Evolutionary conservation across 2,329 filamentous ascomycete genomes (phyloP), one percentile per base, ranked within the genome.

Genomic region (Sporothrix luriei): DNA sequence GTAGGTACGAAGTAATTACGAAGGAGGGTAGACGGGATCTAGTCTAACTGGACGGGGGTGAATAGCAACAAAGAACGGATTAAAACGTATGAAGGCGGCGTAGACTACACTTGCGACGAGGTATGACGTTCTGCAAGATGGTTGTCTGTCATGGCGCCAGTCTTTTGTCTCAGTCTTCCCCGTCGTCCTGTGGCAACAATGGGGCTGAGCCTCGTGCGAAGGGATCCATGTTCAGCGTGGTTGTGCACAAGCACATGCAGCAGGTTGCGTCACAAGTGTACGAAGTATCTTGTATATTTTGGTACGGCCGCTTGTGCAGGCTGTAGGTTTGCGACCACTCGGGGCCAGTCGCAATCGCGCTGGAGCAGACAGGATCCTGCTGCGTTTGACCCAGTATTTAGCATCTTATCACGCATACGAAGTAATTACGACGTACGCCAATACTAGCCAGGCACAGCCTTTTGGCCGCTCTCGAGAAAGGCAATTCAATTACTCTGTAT

Each of bases 401-500:
- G 38, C 29, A 61, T 61, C 57, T 46, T 46, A 61, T 61, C 57
- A 61, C 57, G 43, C 57, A 61, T 61, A 38, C 24, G 33, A n/a
- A 61, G 55, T 19, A 61, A 43, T 61, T 61, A 43, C 55, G 21
- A 29, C 11, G 19, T 19, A 3, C 29, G 33, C 33, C 33, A 33
- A 33, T 33, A 21, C 48, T 66, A 66, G 64, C 64, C 65, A 68
- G 65, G 65, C 51, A 68, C 65, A 57, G 64, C 64, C 65, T 38
- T 68, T 33, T 33, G 61, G 57, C n/a, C 21, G 38, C 38, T 13
- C 38, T 40, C 38, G 33, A 43, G n/a, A 61, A 61, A 61, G 11
- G 19, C 10, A 6, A n/a, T 52, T 43, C n/a, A n/a, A n/a, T n/a
- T n/a, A n/a, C n/a, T n/a, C n/a, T n/a, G n/a, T n/a, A 14, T 16